phyloP scores from a whole-genome alignment of 73 alveolate species.

The Blepharisma stoltei region DNA sequence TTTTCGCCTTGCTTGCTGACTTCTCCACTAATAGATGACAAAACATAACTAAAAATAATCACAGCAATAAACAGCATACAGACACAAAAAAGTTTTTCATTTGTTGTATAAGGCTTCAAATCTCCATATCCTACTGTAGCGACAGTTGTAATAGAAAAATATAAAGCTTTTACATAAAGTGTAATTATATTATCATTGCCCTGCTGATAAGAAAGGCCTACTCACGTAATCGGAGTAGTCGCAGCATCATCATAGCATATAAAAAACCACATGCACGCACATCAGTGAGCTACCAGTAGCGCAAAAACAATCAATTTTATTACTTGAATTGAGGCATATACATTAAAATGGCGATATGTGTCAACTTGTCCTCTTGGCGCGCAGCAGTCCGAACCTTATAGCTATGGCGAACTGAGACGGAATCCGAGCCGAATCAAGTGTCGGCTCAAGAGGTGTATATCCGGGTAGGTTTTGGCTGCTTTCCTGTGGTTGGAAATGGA shows the following conservation, averaged over 20 bases:
- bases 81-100: slow-evolving; percentile 48
- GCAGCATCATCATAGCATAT: slow-evolving; percentile 17
- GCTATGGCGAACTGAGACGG: too few species aligned
- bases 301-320: slow-evolving; percentile 15
- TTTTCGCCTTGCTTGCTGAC: slow-evolving; percentile 41
- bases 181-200: neutral
- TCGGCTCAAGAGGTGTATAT: too few species aligned
- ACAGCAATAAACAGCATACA: slow-evolving; percentile 50
- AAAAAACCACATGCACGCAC: slow-evolving; percentile 45
- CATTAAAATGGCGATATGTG: too few species aligned
- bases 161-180: slow-evolving; percentile 39
- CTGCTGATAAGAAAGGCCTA: neutral
- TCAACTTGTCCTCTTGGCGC: too few species aligned
- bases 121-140: slow-evolving; percentile 77
- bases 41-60: slow-evolving; percentile 60
- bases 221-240: slow-evolving; percentile 29
- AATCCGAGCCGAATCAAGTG: too few species aligned
- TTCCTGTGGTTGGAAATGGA: too few species aligned
- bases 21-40: slow-evolving; percentile 53
- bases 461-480: too few species aligned
- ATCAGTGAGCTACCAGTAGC: slow-evolving; percentile 27
- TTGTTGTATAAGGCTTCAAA: slow-evolving; percentile 45
- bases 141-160: slow-evolving; percentile 59
- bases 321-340: neutral
- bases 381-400: too few species aligned